Conservation (phyloP, 2,329 filamentous ascomycete genomes). For the Paecilomyces formosus region DNA sequence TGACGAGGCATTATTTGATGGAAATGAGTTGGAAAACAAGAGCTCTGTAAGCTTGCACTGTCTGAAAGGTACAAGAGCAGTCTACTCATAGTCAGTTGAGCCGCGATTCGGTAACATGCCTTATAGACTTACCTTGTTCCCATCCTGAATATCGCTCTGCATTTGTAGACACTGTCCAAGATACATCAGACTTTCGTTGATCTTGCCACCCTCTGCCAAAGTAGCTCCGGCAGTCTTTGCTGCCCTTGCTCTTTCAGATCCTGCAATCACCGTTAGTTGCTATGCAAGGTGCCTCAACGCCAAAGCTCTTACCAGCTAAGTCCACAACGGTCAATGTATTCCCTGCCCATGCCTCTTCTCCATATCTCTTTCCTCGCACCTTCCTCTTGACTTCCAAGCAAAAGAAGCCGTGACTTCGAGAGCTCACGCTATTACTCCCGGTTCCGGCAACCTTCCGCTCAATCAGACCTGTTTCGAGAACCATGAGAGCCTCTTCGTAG, state of each 20-base stretch:
- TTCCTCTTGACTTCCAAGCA: slow-evolving; percentile 91
- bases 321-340: slow-evolving; percentile 84
- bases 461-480: slow-evolving; percentile 80
- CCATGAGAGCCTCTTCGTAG: slow-evolving; percentile 76
- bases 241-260: slow-evolving; percentile 82
- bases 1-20: slow-evolving; percentile 39
- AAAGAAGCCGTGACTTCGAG: slow-evolving; percentile 92
- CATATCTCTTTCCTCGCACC: slow-evolving; percentile 39
- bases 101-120: neutral
- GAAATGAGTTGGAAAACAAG: slow-evolving; percentile 83
- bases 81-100: slow-evolving; percentile 38
- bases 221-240: slow-evolving; percentile 92
- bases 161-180: slow-evolving; percentile 94
- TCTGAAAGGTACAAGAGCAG: slow-evolving; percentile 67
- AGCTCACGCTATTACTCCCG: slow-evolving; percentile 85
- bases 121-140: slow-evolving; percentile 55
- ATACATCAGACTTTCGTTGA: slow-evolving; percentile 98
- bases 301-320: slow-evolving; percentile 57
- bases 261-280: slow-evolving; percentile 26
- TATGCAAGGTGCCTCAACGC: neutral
- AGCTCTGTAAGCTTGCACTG: slow-evolving; percentile 82
- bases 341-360: slow-evolving; percentile 60
- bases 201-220: slow-evolving; percentile 91
- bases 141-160: slow-evolving; percentile 71
- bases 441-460: slow-evolving; percentile 86